Evolutionary conservation across 177 flowering plant genomes (phyloP), one percentile per base, ranked within the genome.

Genomic region (Tripterygium wilfordii): DNA sequence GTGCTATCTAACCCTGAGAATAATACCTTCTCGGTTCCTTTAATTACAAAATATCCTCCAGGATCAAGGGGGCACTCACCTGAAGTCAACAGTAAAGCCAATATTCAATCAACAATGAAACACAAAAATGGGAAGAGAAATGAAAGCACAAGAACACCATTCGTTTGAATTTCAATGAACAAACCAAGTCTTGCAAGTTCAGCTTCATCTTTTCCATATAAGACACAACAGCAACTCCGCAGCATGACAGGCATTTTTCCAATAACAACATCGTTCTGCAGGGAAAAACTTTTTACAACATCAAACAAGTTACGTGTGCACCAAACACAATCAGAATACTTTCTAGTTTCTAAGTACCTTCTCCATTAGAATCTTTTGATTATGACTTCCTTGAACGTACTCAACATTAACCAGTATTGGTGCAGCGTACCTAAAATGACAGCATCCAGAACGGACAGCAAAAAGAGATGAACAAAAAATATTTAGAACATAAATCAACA

Each of bases 41-140:
- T 92, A 33, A 92, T 71, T 29, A 92, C 36, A 60, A 92, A 89
- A 66, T 87, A 92, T 31, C 99, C 99, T 52, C 97, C 97, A 16
- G 96, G 96, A 65, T 89, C 97, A 49, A 84, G 95, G 26, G 97
- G 97, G 64, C 99, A 92, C 67, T 92, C 99, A 62, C 98, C 98
- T 90, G 44, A 48, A 37, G 29, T 10, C 46, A 52, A 40, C 22
- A 42, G 16, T 4, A 30, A n/a, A 33, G 33, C 24, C 5, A 3
- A 51, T 44, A 17, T 16, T 2, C 20, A 15, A 31, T 20, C n/a
- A 30, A 2, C 1, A 20, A 21, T 9, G 15, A 2, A 30, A 36
- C 5, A 16, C 10, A 12, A n/a, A 32, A 30, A 20, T 3, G 10
- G 41, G 33, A 23, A 30, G 22, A 24, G 10, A 29, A 29, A 46